Evolutionary conservation across 176 grass and related monocot genomes (phyloP), one percentile per base, ranked within the genome.

Genomic region (Melocanna baccifera): DNA sequence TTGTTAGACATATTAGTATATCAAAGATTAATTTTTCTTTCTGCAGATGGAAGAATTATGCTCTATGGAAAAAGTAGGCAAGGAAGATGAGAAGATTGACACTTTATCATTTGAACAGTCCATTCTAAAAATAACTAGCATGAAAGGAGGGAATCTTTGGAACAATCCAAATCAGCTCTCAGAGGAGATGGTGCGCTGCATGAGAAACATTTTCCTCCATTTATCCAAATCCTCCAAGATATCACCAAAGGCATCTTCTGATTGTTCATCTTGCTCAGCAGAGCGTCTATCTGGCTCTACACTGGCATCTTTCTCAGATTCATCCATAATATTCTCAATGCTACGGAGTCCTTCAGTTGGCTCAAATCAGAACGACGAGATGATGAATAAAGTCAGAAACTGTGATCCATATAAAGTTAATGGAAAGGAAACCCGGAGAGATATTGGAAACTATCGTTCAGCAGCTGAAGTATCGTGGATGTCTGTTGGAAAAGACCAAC

Each of bases 101-200:
- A 34, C 66, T 45, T 86, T 85, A 73, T 86, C 90, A 34, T 94
- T 92, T 75, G 87, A 89, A 23, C 81, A 86, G 70, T 83, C 80
- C 57, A 83, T 90, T 71, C 73, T 88, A 30, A 95, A 87, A 81
- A 86, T 88, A 73, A 84, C 81, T 71, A 83, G 83, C 69, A 80
- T 90, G 73, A 90, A 93, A 78, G 85, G 30, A 75, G 89, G 37
- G 62, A 92, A 94, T 62, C 83, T 94, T 47, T 99, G 91, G 96
- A 61, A 79, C 41, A 78, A 87, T 46, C 88, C 93, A 86, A 99
- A 99, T 87, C 91, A 91, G 77, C 93, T 99, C 43, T 99, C 96
- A 13, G 89, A 96, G 87, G 93, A 99, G 83, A 99, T 99, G 96
- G 93, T 99, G 42, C 87, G 91, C 65, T 99, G 96, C 91, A 99